Percentiles rank a stretch among this genome's conserved stretches.
phyloP scores from a whole-genome alignment of 1,284 basidiomycete genomes.

The Fereydounia khargensis region DNA sequence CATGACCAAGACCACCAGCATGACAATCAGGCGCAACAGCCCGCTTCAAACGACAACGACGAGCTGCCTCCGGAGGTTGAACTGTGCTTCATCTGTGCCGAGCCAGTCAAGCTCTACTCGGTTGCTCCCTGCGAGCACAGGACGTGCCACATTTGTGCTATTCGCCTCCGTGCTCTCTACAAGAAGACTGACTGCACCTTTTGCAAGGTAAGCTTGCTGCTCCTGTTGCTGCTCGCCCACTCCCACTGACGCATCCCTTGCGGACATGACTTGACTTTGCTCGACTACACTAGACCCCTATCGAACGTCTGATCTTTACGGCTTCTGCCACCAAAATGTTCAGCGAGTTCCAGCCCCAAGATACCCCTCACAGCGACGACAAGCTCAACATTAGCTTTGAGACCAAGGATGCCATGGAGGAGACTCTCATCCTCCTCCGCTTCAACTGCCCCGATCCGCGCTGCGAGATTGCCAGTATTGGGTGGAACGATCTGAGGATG shows the following conservation, averaged over 20 bases:
- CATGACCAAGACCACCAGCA: neutral
- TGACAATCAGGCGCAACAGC: neutral
- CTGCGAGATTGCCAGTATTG: constrained; percentile 78
- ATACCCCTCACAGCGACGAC: constrained; percentile 44
- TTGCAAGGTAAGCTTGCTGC: constrained; percentile 75
- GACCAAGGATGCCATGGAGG: constrained; percentile 89
- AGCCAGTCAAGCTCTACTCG: constrained; percentile 85
- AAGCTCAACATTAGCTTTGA: constrained; percentile 78
- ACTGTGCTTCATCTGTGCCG: constrained; percentile 92
- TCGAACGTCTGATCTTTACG: constrained; percentile 79
- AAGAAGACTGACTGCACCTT: constrained; percentile 84
- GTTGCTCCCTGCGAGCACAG: constrained; percentile 87
- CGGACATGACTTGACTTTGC: too few relatives aligned
- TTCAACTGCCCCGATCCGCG: constrained; percentile 60
- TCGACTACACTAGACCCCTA: constrained; percentile 67
- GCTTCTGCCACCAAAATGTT: constrained; percentile 61
- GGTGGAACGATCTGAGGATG: constrained; percentile 83
- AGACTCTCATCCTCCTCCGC: constrained; percentile 82
- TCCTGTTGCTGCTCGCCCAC: neutral
- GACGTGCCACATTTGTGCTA: constrained; percentile 86
- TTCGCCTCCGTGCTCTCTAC: constrained; percentile 88
- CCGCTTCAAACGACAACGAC: constrained; percentile 60
- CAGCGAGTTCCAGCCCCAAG: constrained; percentile 32
- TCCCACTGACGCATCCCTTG: neutral
- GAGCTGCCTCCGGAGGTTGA: constrained; percentile 50